A percentile compares a stretch with the other conserved stretches of the same genome.
These are phyloP conservation scores for Penicillium turbatum DNA, from an alignment of 495 filamentous ascomycete genomes.

Conservation along the genomic window DNA sequence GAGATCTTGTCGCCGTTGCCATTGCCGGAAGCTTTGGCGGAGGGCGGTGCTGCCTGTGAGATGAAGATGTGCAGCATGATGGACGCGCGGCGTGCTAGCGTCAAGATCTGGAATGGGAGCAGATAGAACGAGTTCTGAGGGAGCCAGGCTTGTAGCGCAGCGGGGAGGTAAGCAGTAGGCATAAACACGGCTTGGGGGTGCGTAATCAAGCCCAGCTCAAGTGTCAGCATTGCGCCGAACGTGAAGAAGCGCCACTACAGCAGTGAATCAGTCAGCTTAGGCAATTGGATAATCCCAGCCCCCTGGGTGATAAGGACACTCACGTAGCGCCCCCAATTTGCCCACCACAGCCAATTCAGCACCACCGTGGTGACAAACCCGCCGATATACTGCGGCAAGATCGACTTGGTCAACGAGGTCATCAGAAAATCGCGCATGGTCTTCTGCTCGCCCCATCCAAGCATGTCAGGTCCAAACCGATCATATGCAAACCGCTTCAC, in stretches of 20 bases:
- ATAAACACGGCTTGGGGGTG: conserved; percentile 49
- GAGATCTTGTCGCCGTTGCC: conserved; percentile 21
- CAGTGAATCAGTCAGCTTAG: not conserved
- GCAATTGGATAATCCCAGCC: not conserved
- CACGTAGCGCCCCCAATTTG: conserved; percentile 72
- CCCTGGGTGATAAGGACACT: conserved; percentile 12
- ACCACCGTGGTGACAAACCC: conserved; percentile 60
- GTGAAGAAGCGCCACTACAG: conserved; percentile 79
- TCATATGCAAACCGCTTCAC: conserved; percentile 88
- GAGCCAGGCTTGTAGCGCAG: conserved; percentile 48
- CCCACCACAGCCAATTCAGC: conserved; percentile 70
- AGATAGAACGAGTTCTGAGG: conserved; percentile 56
- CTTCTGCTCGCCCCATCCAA: conserved; percentile 61
- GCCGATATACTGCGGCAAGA: conserved; percentile 60
- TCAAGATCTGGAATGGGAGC: conserved; percentile 82
- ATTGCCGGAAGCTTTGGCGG: not conserved
- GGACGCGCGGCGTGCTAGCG: conserved; percentile 68
- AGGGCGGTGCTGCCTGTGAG: conserved; percentile 59
- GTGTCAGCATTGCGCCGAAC: conserved; percentile 60
- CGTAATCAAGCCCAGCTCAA: conserved; percentile 72
- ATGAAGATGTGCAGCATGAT: conserved; percentile 88
- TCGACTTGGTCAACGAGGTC: conserved; percentile 52
- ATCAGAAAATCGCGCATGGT: conserved; percentile 72
- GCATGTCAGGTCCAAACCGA: conserved; percentile 76
- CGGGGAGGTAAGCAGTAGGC: conserved; percentile 31